Evolutionary conservation across 495 filamentous ascomycete genomes (phyloP), one percentile per base, ranked within the genome.

Genomic region (Neohortaea acidophila): DNA sequence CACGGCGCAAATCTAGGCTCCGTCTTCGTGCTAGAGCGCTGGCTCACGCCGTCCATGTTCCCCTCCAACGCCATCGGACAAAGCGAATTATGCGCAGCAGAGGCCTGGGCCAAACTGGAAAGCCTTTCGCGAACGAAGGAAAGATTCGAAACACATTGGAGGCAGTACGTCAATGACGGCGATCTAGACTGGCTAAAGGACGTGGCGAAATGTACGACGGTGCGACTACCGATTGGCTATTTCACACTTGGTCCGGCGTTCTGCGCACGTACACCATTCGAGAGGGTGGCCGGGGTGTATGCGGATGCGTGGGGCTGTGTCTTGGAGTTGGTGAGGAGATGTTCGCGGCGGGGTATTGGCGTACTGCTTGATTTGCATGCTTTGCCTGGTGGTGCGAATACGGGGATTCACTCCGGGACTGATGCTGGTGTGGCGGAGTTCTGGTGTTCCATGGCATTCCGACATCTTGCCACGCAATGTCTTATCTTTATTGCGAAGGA

Each of bases 151-250:
- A 34, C 49, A 12, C 65, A 68, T 36, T 73, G 67, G 67, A 21
- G 33, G 1, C 55, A 53, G 36, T 64, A 63, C 21, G 51, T 72
- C 8, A 57, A 49, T 6, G 62, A 66, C 33, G 43, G 43, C 2
- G 64, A 72, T 43, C 55, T 67, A 11, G 43, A 51, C 10, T 72
- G 63, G 63, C 52, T 75, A 21, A 50, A 44, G 7, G 54, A 64
- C 12, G 43, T 46, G 22, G 66, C 63, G 4, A 58, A 55, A 38
- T 63, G 59, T 43, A 73, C 67, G 5, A 60, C 60, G n/a, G 56
- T 73, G 34, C 63, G 70, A 12, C 51, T 76, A 1, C 70, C 72
- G 2, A 61, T 76, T 22, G 69, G 70, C 4, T 71, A 65, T 49
- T 73, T 62, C 41, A 68, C 63, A 2, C 59, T 74, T 10, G 66